phyloP scores from a whole-genome alignment of 345 rosid genomes.

The Cardiospermum halicacabum region DNA sequence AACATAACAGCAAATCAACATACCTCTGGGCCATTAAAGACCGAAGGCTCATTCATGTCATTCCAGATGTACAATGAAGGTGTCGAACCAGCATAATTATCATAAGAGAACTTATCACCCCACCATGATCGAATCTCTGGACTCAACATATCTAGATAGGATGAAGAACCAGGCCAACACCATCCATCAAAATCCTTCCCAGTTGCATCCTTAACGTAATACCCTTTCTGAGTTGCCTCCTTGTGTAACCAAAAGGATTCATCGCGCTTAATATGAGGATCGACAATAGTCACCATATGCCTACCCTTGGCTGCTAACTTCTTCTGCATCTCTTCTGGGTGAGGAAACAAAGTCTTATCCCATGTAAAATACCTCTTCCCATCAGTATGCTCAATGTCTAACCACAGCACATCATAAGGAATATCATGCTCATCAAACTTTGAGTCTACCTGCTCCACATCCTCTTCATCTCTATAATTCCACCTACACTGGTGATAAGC shows the following conservation, averaged over 20 bases:
- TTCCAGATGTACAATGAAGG: conserved; percentile 93
- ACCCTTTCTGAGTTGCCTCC: conserved; percentile 75
- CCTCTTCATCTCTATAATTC: conserved; percentile 99
- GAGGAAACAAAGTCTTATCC: conserved; percentile 75
- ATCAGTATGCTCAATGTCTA: conserved; percentile 95
- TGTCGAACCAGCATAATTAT: conserved; percentile 81
- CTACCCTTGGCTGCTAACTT: conserved; percentile 89
- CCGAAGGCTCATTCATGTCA: conserved; percentile 99
- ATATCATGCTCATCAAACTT: conserved; percentile 95
- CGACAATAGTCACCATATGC: conserved; percentile 96
- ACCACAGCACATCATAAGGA: conserved; percentile 98
- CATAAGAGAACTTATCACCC: conserved; percentile 68
- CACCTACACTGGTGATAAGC: conserved; percentile 98
- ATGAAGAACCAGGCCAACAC: conserved; percentile 99
- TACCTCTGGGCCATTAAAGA: conserved; percentile 99
- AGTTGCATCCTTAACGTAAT: conserved; percentile 82
- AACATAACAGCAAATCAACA: conserved; percentile 3
- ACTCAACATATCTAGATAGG: conserved; percentile 76
- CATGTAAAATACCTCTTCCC: conserved; percentile 94
- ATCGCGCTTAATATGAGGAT: conserved; percentile 97
- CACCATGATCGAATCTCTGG: conserved; percentile 96
- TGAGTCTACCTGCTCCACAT: conserved; percentile 88
- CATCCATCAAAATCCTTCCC: conserved; percentile 95
- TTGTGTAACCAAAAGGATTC: conserved; percentile 70
- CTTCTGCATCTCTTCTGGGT: conserved; percentile 89